phyloP scores from a whole-genome alignment of 2,329 filamentous ascomycete genomes.

The Arthrocladium fulminans region DNA sequence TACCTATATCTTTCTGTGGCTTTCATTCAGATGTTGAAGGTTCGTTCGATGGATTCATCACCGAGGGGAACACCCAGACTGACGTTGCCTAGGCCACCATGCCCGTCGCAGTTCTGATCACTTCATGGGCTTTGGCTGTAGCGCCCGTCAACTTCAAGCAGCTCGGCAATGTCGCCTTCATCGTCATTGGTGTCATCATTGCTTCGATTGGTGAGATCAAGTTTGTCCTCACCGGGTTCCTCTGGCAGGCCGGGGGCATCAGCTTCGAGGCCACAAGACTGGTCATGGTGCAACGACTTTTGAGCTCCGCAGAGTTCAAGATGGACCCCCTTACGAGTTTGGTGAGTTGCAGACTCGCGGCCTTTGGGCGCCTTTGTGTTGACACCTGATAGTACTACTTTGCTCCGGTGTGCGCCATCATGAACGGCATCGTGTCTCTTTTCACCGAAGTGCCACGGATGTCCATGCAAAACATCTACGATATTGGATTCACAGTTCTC shows the following conservation, averaged over 20 bases:
- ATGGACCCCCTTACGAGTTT: conserved; percentile 62
- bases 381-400: conserved; percentile 78
- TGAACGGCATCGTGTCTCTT: conserved; percentile 65
- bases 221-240: conserved; percentile 53
- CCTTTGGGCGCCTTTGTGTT: neutral
- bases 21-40: conserved; percentile 99
- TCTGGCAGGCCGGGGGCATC: conserved; percentile 66
- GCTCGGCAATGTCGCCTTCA: conserved; percentile 86
- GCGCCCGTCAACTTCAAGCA: conserved; percentile 75
- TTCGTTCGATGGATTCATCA: conserved; percentile 50
- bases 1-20: conserved; percentile 92
- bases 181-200: conserved; percentile 89
- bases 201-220: conserved; percentile 93
- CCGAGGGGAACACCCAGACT: conserved; percentile 17
- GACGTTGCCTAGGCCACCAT: conserved; percentile 64
- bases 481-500: conserved; percentile 57
- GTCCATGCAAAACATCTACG: conserved; percentile 55
- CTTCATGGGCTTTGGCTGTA: conserved; percentile 80
- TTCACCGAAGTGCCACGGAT: conserved; percentile 61
- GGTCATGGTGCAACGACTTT: conserved; percentile 76
- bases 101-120: conserved; percentile 82
- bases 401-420: conserved; percentile 70
- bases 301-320: conserved; percentile 68
- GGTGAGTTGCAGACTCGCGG: neutral
- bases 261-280: conserved; percentile 72